Evolutionary conservation across 805 yeast species (phyloP), one percentile per base, ranked within the genome.

Genomic region (Yamadazyma kitorensis): DNA sequence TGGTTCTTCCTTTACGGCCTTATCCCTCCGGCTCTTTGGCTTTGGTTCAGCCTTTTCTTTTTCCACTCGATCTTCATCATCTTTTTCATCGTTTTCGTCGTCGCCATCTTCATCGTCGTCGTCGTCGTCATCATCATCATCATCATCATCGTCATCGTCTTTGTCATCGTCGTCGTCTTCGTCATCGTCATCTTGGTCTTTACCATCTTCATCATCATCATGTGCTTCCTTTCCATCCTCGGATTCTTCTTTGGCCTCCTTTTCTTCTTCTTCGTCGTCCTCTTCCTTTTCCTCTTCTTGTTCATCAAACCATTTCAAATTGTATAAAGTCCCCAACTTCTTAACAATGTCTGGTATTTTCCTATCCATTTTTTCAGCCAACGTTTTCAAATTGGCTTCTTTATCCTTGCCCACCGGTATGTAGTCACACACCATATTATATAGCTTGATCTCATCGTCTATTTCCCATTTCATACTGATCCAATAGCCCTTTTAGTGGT

Each of bases 321-420:
- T 70, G 50, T 82, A 86, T 23, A 74, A 56, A 21, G 57, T 57
- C 2, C 48, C 58, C 17, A 86, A 63, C 48, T 76, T 79, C 17
- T 59, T 68, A 82, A 83, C 76, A 3, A 83, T 63, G 27, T 81
- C 82, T 2, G 51, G 64, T 36, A 75, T 59, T 21, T 21, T 36
- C 31, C 25, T 56, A 39, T 45, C 61, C 42, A 74, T 52, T 31
- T 59, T 46, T 43, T 64, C 54, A 51, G 71, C 38, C 55, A 77
- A 59, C 45, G 59, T 48, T 22, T 52, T 54, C 60, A 74, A 55
- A 40, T 72, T 63, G 46, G 61, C 59, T 36, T 70, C 67, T 34
- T 66, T 70, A 34, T 63, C 49, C 20, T 53, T 50, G 1, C 94
- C 94, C 0, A 79, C 80, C 0, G 93, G 93, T 52, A 79, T 80